These are phyloP conservation scores for Clonostachys byssicola DNA, from an alignment of 2,329 filamentous ascomycete genomes.

Conservation along the genomic window DNA sequence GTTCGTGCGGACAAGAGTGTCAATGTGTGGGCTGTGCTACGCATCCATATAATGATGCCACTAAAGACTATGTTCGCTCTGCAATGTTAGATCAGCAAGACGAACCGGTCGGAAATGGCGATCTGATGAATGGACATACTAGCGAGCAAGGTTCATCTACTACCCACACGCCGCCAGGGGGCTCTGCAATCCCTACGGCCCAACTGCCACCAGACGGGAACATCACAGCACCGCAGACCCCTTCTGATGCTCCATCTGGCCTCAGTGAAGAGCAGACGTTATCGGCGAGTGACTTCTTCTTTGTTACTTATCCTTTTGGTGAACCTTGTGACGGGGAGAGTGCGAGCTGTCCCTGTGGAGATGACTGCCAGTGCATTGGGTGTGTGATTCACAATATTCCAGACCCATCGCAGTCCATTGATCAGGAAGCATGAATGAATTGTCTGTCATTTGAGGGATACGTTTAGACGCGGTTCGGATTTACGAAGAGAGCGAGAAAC, in stretches of 20 bases:
- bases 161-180: background rate
- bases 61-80: constrained; percentile 46
- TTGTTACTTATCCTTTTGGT: constrained; percentile 49
- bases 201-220: background rate
- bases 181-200: background rate
- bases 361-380: constrained; percentile 50
- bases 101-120: constrained; percentile 6
- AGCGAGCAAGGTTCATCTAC: constrained; percentile 8
- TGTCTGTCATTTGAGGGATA: no score
- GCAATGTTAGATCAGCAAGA: constrained; percentile 31
- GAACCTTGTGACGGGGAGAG: constrained; percentile 43
- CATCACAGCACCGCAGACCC: constrained; percentile 32
- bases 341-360: constrained; percentile 51
- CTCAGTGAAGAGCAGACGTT: constrained; percentile 45
- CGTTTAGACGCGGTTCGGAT: no score
- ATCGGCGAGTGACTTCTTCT: constrained; percentile 51
- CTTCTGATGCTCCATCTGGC: constrained; percentile 39
- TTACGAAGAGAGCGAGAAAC: no score
- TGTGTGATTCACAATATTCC: constrained; percentile 33
- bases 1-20: constrained; percentile 61
- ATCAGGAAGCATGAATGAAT: no score
- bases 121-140: constrained; percentile 9
- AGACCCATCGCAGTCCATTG: constrained; percentile 4
- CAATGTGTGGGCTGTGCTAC: constrained; percentile 65
- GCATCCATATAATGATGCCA: constrained; percentile 65